Evolutionary conservation across 148 eudicot species (phyloP).

Genomic region (Rhododendron mucronatum): DNA sequence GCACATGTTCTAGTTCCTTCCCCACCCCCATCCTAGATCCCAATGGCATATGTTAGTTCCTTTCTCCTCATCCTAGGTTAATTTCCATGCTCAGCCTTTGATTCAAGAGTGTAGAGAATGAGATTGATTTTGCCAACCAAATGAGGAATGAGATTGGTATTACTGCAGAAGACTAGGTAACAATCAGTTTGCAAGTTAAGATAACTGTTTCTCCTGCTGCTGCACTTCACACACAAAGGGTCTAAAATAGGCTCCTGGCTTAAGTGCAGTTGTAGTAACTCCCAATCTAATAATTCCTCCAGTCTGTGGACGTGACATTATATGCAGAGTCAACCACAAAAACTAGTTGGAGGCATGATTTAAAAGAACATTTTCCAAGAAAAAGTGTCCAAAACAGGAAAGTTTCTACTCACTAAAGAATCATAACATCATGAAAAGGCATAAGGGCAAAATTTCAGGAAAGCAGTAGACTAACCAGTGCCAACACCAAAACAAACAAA

Average conservation of each 20-base stretch:
- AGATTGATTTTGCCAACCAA: not conserved
- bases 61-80: no score
- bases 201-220: not conserved
- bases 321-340: not conserved
- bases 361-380: not conserved
- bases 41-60: no score
- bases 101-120: no score
- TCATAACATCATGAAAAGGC: not conserved
- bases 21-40: no score
- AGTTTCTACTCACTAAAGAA: not conserved
- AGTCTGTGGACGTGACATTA: not conserved
- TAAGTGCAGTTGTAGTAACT: no score
- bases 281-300: not conserved
- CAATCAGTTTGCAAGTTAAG: not conserved
- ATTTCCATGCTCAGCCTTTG: no score
- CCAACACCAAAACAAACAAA: not conserved
- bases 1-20: no score
- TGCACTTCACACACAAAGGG: not conserved
- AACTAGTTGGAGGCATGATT: not conserved
- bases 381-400: not conserved
- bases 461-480: not conserved
- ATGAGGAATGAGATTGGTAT: not conserved
- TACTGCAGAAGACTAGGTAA: not conserved
- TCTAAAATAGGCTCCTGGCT: not conserved
- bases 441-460: not conserved